Evolutionary conservation across 352 stramenopile genomes (phyloP).

Genomic region (Hyaloperonospora brassicae): DNA sequence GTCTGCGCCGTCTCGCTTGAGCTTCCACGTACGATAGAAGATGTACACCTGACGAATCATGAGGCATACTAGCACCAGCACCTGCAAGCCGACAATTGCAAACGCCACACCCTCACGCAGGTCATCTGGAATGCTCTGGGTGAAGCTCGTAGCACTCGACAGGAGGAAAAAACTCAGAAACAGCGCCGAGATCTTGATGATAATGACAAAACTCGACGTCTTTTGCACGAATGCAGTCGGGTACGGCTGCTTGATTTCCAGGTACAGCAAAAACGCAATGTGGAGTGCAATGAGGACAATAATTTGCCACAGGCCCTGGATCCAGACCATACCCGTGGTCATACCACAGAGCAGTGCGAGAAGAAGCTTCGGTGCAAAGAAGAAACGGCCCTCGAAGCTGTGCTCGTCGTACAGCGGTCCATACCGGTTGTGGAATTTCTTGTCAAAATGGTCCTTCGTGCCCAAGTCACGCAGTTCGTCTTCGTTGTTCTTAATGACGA

Average conservation of each 20-base stretch:
- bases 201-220: slow-evolving; percentile 82
- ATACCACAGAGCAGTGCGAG: slow-evolving; percentile 66
- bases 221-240: slow-evolving; percentile 76
- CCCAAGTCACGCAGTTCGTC: slow-evolving; percentile 73
- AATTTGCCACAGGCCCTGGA: slow-evolving; percentile 68
- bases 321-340: slow-evolving; percentile 75
- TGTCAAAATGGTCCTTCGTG: slow-evolving; percentile 80
- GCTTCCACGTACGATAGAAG: slow-evolving; percentile 83
- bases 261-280: slow-evolving; percentile 72
- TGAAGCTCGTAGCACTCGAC: slow-evolving; percentile 59
- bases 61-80: slow-evolving; percentile 70
- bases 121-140: slow-evolving; percentile 57
- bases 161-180: slow-evolving; percentile 79
- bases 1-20: slow-evolving; percentile 39
- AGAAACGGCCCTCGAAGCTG: slow-evolving; percentile 80
- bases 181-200: slow-evolving; percentile 85
- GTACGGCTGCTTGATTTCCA: slow-evolving; percentile 81
- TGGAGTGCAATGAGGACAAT: slow-evolving; percentile 65
- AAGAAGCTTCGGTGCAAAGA: slow-evolving; percentile 80
- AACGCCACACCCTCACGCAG: slow-evolving; percentile 70
- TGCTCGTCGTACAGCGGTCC: slow-evolving; percentile 84
- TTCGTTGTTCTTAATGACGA: slow-evolving; percentile 67
- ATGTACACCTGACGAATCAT: slow-evolving; percentile 83
- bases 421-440: slow-evolving; percentile 72
- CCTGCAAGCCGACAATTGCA: slow-evolving; percentile 73